Evolutionary conservation across 1,284 basidiomycete species (phyloP).

Genomic region (Retiboletus fuscus): DNA sequence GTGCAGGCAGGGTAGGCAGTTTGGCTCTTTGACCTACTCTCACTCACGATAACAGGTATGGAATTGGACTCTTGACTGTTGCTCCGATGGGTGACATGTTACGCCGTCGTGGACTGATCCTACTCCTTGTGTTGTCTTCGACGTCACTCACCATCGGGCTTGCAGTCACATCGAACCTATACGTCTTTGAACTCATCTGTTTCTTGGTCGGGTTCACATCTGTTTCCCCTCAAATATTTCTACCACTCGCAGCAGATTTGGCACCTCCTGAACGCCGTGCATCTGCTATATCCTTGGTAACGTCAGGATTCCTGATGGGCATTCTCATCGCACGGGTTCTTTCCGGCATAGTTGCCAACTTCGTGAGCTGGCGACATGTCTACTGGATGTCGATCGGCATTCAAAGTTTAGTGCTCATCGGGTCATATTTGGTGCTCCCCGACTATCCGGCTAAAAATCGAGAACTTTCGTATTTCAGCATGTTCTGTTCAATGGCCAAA

Average conservation of each 20-base stretch:
- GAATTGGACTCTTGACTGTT: conserved; percentile 67
- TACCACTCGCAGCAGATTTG: conserved; percentile 72
- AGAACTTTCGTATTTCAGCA: conserved; percentile 65
- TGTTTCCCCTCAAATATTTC: conserved; percentile 65
- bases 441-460: conserved; percentile 75
- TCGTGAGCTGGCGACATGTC: conserved; percentile 68
- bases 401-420: conserved; percentile 60
- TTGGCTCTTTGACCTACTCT: background rate
- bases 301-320: conserved; percentile 73
- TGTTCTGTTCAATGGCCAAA: conserved; percentile 72
- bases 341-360: conserved; percentile 71
- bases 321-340: conserved; percentile 74
- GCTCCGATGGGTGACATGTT: conserved; percentile 73
- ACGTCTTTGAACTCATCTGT: conserved; percentile 64
- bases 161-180: conserved; percentile 60
- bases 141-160: conserved; percentile 65
- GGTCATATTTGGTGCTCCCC: conserved; percentile 68
- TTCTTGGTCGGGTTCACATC: conserved; percentile 67
- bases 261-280: conserved; percentile 71
- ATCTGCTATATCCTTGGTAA: conserved; percentile 70
- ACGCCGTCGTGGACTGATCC: conserved; percentile 64
- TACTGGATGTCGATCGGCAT: conserved; percentile 72
- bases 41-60: conserved; percentile 55
- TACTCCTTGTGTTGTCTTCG: conserved; percentile 60
- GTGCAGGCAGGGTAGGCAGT: conserved; percentile 58